Percentiles rank a stretch among this genome's conserved stretches.
These are phyloP conservation scores for Diophrys appendiculata DNA, from an alignment of 73 alveolate genomes.

Conservation along the genomic window DNA sequence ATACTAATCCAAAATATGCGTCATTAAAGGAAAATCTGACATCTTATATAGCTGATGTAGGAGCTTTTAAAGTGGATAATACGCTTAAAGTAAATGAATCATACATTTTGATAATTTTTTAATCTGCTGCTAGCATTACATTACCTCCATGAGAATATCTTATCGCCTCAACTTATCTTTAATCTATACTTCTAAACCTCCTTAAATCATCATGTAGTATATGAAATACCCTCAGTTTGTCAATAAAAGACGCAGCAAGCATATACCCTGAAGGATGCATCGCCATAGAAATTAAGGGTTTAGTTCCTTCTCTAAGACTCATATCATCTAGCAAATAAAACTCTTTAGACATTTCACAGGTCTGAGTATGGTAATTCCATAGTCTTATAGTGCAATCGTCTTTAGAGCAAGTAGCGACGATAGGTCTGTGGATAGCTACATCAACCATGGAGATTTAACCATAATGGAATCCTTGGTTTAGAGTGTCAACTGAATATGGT, in stretches of 20 bases:
- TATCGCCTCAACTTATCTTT: slow-evolving; percentile 73
- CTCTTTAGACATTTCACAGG: slow-evolving; percentile 72
- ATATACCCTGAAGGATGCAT: slow-evolving; percentile 97
- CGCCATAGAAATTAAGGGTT: slow-evolving; percentile 81
- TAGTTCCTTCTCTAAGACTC: slow-evolving; percentile 46
- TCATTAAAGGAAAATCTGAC: slow-evolving; percentile 30
- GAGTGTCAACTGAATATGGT: not conserved
- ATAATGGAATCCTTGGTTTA: not conserved
- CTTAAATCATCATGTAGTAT: slow-evolving; percentile 86
- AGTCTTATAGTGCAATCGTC: slow-evolving; percentile 91
- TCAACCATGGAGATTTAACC: slow-evolving; percentile 78
- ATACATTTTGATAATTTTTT: slow-evolving; percentile 76
- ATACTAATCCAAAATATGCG: slow-evolving; percentile 16
- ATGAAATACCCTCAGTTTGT: slow-evolving; percentile 92
- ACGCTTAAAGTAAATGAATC: slow-evolving; percentile 89
- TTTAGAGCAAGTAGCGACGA: slow-evolving; percentile 79
- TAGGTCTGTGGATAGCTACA: slow-evolving; percentile 93
- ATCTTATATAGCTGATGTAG: slow-evolving; percentile 18
- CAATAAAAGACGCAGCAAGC: slow-evolving; percentile 96
- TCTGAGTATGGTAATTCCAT: slow-evolving; percentile 90
- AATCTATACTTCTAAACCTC: slow-evolving; percentile 76
- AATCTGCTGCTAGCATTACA: slow-evolving; percentile 82
- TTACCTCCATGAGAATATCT: slow-evolving; percentile 94
- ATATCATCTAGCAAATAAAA: slow-evolving; percentile 1
- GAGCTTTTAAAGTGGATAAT: slow-evolving; percentile 30